Percentiles rank a stretch among this genome's conserved stretches.
These are phyloP conservation scores for Fusarium lyarnte DNA, from an alignment of 2,329 filamentous ascomycete genomes.

Conservation along the genomic window DNA sequence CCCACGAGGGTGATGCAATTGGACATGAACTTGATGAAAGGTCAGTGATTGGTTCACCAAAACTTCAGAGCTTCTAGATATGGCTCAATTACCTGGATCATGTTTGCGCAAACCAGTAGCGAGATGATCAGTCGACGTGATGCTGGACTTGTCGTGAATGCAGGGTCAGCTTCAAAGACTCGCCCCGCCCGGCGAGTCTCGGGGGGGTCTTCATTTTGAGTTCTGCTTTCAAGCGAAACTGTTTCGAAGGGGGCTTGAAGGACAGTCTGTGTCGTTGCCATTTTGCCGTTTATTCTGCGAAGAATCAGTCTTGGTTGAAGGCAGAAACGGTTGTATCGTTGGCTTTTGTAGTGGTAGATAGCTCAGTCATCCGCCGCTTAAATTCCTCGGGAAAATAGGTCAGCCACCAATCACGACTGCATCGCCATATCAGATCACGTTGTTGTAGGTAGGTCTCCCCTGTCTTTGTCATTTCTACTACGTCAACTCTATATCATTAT, in stretches of 20 bases:
- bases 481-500: neutral
- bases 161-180: slow-evolving; percentile 6
- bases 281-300: neutral
- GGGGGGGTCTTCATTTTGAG: fast-evolving
- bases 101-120: slow-evolving; percentile 12
- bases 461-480: neutral
- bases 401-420: neutral
- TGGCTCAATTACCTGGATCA: neutral
- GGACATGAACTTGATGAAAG: neutral
- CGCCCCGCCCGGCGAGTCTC: neutral
- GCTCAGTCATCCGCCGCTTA: neutral
- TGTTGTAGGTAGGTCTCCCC: neutral
- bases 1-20: slow-evolving; percentile 3
- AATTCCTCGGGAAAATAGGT: slow-evolving; percentile 5
- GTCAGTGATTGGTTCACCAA: neutral
- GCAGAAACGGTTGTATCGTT: neutral
- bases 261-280: neutral
- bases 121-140: slow-evolving; percentile 6
- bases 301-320: neutral
- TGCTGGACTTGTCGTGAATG: slow-evolving; percentile 8
- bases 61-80: fast-evolving
- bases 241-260: neutral
- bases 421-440: neutral
- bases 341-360: neutral
- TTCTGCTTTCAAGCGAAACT: neutral